Base-by-base conservation (phyloP, 2,329 filamentous ascomycete genomes). In the Cladosporium sp. region DNA sequence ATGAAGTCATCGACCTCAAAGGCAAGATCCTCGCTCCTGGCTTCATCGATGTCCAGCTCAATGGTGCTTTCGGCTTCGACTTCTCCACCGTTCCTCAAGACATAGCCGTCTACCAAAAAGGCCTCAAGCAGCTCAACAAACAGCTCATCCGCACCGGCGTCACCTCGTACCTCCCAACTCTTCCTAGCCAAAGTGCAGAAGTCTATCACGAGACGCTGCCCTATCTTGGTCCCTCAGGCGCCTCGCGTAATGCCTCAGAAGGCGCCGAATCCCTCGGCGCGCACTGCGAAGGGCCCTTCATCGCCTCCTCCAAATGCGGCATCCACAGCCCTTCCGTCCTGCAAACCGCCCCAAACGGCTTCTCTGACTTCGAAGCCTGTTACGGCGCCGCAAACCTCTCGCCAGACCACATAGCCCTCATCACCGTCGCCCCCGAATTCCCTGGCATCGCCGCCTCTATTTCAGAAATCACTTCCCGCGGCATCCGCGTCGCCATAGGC, bases 11-110 rank as follows among this genome's bases (percentile, higher is more conserved):
- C 71, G 88, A 97, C 73, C 87, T 97, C 1, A 86, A 88, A 61
- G 92, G 92, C 66, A 91, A 91, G 72, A 94, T 97, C 70, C 77
- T 97, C 23, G 88, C 91, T 0, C 92, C 93, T 0, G 93, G 93
- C 29, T 85, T 97, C 74, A 95, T 97, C 72, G 93, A 97, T 70
- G 90, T 90, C 62, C 93, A 97, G 78, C 88, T 97, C 71, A 97
- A 97, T 74, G 93, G 93, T 57, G 93, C 91, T 11, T 94, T 93
- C 73, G 93, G 93, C 65, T 96, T 97, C 82, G 94, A 97, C 81
- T 97, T 96, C 77, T 95, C 92, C 3, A 87, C 88, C 1, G 83
- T 92, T 11, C 87, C 91, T n/a, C 63, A 71, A 28, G 72, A 75
- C n/a, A 87, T 85, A 78, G 79, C 83, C 33, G 83, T 85, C 61